Evolutionary conservation across 768 basidiomycete species (phyloP), one percentile per base, ranked within the genome.

Genomic region (Erythrobasidium yunnanense): DNA sequence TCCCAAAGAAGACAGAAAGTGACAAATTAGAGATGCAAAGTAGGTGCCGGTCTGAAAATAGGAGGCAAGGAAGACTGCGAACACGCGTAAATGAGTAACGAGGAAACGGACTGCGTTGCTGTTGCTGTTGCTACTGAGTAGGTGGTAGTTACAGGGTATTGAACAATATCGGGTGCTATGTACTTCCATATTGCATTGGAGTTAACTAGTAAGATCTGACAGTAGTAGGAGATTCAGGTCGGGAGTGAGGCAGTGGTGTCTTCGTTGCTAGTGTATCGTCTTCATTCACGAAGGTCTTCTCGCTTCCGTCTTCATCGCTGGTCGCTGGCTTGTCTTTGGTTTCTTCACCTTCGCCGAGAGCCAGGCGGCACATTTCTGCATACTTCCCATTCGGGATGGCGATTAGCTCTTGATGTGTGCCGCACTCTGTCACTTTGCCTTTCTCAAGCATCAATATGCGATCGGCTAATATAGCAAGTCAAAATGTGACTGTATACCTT

Each of bases 321-420:
- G 8, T 32, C 3, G 55, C 30, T 18, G 17, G 15, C 45, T 60
- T 60, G 18, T 32, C 22, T 27, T 60, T 60, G 13, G 42, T 45
- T 13, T n/a, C 11, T 4, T 47, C 38, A 22, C n/a, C 25, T 20
- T 60, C 57, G 3, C 57, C 57, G 17, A 60, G 27, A 8, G 57
- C 57, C 57, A 60, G 27, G 6, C 42, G 34, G 11, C 33, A 42
- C 57, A 60, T 7, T 23, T 60, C 57, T 2, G 57, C 57, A 51
- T 65, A 65, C 27, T 65, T 65, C 22, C 63, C 67, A 18, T 68
- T 58, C 13, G 23, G 23, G 6, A 63, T 23, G 15, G 34, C 50
- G 58, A 68, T 38, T n/a, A 68, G 63, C 34, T 63, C 60, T 25
- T 54, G 35, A 23, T 68, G 67, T 32, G 67, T 68, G 22, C 67